Evolutionary conservation across 306 rosid genomes (phyloP).

Genomic region (Medicago lupulina): DNA sequence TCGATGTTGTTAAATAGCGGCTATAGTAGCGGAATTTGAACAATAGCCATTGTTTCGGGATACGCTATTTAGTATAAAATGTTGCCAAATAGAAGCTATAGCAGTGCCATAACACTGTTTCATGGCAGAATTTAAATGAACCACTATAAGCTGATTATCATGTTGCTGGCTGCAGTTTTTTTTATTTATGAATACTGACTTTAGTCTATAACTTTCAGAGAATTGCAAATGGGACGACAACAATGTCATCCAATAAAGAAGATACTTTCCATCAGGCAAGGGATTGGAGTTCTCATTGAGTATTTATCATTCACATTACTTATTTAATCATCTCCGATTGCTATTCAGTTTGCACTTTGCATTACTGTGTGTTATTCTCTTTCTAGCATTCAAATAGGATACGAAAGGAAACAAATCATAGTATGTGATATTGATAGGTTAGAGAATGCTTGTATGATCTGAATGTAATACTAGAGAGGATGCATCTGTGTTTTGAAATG

Average conservation of each 20-base stretch:
- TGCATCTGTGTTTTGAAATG: neutral
- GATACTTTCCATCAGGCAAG: constrained; percentile 38
- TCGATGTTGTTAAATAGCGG: neutral
- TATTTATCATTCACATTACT: constrained; percentile 39
- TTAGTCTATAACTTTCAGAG: constrained; percentile 47
- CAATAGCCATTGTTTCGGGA: too few species aligned
- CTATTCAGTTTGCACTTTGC: constrained; percentile 40
- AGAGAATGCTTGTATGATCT: neutral
- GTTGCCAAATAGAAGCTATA: too few species aligned
- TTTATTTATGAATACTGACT: constrained; percentile 30
- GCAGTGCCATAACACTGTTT: too few species aligned
- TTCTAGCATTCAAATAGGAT: neutral
- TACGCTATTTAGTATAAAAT: too few species aligned
- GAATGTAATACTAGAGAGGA: constrained; percentile 24
- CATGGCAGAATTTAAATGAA: neutral
- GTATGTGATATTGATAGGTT: constrained; percentile 24
- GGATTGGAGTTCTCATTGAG: constrained; percentile 51
- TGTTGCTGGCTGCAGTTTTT: constrained; percentile 1
- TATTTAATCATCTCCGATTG: constrained; percentile 9
- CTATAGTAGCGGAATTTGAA: neutral
- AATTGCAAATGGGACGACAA: constrained; percentile 52
- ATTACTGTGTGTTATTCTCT: constrained; percentile 32
- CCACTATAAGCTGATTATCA: constrained; percentile 14
- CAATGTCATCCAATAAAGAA: constrained; percentile 40
- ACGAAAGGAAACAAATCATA: constrained; percentile 17